Conservation (phyloP, 2,329 filamentous ascomycete genomes). For the Xylariaceae sp. region DNA sequence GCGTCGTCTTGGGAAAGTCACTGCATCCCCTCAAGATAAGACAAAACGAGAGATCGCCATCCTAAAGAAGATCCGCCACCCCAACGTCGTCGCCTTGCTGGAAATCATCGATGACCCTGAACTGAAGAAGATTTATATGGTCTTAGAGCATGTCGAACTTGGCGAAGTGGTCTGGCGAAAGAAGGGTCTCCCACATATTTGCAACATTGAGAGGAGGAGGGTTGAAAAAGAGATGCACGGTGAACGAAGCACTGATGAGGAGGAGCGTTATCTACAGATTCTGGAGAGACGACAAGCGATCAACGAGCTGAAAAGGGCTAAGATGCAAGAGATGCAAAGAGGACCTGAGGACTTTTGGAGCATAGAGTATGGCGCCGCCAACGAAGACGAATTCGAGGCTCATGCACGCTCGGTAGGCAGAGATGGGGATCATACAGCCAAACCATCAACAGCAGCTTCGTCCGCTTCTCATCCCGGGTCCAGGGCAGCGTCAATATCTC, state of each 20-base stretch:
- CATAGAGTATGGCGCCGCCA: conserved; percentile 74
- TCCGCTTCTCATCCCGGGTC: conserved; percentile 34
- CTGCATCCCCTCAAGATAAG: conserved; percentile 73
- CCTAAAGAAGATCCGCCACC: conserved; percentile 95
- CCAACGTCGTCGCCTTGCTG: conserved; percentile 93
- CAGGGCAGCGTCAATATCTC: conserved; percentile 52
- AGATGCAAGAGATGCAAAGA: conserved; percentile 55
- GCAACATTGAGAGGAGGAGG: conserved; percentile 79
- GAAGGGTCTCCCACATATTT: conserved; percentile 83
- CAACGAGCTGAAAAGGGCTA: conserved; percentile 63
- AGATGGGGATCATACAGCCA: conserved; percentile 29
- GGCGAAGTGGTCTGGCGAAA: conserved; percentile 95
- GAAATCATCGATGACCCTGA: conserved; percentile 98
- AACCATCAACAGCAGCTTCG: conserved; percentile 27
- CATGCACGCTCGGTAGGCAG: conserved; percentile 32
- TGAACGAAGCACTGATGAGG: conserved; percentile 64
- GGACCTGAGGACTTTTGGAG: conserved; percentile 77
- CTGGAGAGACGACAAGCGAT: conserved; percentile 64
- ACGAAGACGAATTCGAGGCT: conserved; percentile 56
- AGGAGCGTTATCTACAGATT: conserved; percentile 61
- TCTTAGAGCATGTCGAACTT: conserved; percentile 91
- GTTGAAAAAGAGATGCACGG: conserved; percentile 74
- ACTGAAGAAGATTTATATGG: conserved; percentile 97
- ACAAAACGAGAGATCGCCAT: conserved; percentile 97
- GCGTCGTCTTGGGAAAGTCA: conserved; percentile 85